Percentiles rank a stretch among this genome's conserved stretches.
These are phyloP conservation scores for Rhodamnia argentea DNA, from an alignment of 345 rosid species.

Conservation along the genomic window DNA sequence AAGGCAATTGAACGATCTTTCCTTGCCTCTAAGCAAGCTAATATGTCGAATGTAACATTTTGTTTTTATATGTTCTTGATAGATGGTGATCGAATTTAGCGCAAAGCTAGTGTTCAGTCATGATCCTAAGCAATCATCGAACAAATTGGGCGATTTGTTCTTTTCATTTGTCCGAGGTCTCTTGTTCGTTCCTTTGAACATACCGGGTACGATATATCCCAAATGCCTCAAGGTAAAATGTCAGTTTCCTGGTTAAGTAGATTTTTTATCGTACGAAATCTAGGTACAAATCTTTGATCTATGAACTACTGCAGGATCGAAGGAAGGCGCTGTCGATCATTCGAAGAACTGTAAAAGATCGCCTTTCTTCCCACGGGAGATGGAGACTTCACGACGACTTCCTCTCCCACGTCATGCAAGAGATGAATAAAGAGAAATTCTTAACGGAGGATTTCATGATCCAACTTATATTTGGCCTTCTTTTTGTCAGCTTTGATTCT, in stretches of 20 bases:
- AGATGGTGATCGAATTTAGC: conserved; percentile 15
- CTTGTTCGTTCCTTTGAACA: conserved; percentile 21
- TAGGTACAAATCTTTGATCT: not conserved
- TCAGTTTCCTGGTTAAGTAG: not conserved
- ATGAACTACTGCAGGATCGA: not conserved
- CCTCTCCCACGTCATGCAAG: conserved; percentile 7
- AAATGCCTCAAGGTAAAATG: conserved; percentile 20
- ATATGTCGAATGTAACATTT: not conserved
- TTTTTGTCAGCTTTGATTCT: conserved; percentile 8
- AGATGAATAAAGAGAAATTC: conserved; percentile 14
- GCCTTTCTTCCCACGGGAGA: not conserved
- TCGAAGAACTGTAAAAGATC: not conserved
- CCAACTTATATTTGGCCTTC: conserved; percentile 1
- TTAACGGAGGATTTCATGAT: conserved; percentile 11
- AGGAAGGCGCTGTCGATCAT: not conserved
- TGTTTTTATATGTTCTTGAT: not conserved
- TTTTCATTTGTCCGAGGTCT: not conserved
- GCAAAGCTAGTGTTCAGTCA: conserved; percentile 9
- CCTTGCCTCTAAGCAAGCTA: not conserved
- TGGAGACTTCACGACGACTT: conserved; percentile 3
- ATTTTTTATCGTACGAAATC: not conserved
- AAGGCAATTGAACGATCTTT: not conserved
- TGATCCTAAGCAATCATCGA: not conserved
- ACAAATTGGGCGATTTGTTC: conserved; percentile 6
- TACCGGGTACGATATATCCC: conserved; percentile 22